These are phyloP conservation scores for Gaertneriomyces semiglobifer DNA, from an alignment of 192 early-diverging fungal genomes.

Conservation along the genomic window DNA sequence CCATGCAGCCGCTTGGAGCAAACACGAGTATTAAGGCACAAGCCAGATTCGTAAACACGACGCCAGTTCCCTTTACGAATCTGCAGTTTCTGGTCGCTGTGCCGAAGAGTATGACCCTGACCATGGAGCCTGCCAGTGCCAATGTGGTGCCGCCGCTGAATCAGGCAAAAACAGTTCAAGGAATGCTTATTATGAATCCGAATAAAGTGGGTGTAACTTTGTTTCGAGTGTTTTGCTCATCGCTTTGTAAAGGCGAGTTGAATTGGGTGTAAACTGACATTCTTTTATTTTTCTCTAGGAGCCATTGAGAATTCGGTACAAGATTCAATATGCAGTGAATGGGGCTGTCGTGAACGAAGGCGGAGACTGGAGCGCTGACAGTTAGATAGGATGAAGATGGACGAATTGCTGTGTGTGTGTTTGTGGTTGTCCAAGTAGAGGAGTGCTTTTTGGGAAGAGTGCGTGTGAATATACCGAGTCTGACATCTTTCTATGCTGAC, in stretches of 20 bases:
- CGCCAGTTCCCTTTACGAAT: conserved; percentile 49
- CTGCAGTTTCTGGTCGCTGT: conserved; percentile 50
- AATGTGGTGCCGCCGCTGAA: conserved; percentile 46
- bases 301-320: conserved; percentile 43
- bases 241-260: not conserved
- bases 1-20: conserved; percentile 17
- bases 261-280: not conserved
- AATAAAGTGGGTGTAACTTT: conserved; percentile 33
- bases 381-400: conserved; percentile 1
- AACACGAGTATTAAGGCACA: conserved; percentile 28
- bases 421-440: too few relatives aligned
- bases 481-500: too few relatives aligned
- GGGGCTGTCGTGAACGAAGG: conserved; percentile 54
- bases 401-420: not conserved
- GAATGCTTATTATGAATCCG: conserved; percentile 41
- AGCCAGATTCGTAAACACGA: conserved; percentile 52
- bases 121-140: conserved; percentile 42
- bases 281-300: conserved; percentile 25
- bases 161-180: conserved; percentile 42
- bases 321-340: conserved; percentile 48
- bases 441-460: too few relatives aligned
- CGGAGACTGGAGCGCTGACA: conserved; percentile 39
- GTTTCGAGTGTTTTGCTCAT: not conserved
- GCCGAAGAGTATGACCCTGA: conserved; percentile 55
- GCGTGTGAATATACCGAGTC: too few relatives aligned